A percentile compares a stretch with the other conserved stretches of the same genome.
These are phyloP conservation scores for Macrocystidia cucumis DNA, from an alignment of 1,284 basidiomycete genomes.

Conservation along the genomic window DNA sequence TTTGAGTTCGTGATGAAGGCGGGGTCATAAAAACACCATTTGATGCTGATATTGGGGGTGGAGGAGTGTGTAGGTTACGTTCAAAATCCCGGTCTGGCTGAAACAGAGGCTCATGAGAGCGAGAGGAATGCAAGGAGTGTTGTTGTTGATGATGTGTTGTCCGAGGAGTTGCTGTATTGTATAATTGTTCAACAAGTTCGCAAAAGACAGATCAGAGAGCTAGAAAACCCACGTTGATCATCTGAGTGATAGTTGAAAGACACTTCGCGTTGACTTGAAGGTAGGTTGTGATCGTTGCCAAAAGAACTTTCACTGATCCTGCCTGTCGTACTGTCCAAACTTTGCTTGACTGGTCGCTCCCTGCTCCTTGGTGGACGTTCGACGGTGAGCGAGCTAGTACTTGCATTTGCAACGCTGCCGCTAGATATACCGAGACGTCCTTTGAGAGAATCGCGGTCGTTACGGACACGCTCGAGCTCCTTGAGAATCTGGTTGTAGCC, in stretches of 20 bases:
- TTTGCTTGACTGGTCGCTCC: no score
- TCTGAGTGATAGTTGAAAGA: conserved; percentile 40
- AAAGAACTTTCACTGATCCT: conserved; percentile 11
- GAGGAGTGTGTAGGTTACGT: conserved; percentile 17
- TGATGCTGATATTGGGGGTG: conserved; percentile 20
- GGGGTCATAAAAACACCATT: conserved; percentile 10
- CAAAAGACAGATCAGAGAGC: neutral
- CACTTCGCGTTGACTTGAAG: conserved; percentile 20
- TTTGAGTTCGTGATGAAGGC: conserved; percentile 16
- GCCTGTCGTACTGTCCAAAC: no score
- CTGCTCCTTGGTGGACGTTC: no score
- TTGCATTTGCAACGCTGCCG: no score
- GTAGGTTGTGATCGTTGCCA: conserved; percentile 1
- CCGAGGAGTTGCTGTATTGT: conserved; percentile 18
- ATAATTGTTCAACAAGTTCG: neutral
- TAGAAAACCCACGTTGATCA: conserved; percentile 38
- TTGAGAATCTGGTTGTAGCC: conserved; percentile 69
- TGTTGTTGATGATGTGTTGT: conserved; percentile 12
- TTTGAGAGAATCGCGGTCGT: conserved; percentile 70
- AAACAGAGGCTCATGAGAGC: conserved; percentile 30
- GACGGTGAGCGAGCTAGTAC: no score
- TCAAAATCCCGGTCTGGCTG: conserved; percentile 18
- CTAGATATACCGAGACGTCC: conserved; percentile 37
- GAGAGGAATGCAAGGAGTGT: conserved; percentile 24
- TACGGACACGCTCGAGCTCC: conserved; percentile 74